A percentile compares a stretch with the other conserved stretches of the same genome.
phyloP scores from a whole-genome alignment of 495 filamentous ascomycete genomes.

The Penicillium lividum region DNA sequence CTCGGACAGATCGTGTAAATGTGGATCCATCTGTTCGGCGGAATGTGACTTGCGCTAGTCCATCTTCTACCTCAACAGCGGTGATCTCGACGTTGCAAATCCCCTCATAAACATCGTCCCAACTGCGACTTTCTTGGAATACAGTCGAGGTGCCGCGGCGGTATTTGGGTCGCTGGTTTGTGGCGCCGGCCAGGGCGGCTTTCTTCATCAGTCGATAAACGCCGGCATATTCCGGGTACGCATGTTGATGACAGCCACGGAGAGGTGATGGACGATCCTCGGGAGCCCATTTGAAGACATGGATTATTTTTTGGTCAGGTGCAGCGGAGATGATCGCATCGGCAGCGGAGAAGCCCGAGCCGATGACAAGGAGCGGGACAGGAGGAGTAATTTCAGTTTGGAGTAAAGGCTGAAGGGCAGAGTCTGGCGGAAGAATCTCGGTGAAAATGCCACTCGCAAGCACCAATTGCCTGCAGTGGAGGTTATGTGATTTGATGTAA shows the following conservation, averaged over 20 bases:
- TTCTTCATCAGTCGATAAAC: conserved; percentile 66
- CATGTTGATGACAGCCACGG: conserved; percentile 61
- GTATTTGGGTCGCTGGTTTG: conserved; percentile 24
- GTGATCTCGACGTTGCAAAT: conserved; percentile 57
- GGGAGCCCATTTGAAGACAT: conserved; percentile 64
- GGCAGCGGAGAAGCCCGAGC: conserved; percentile 66
- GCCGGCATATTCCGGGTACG: conserved; percentile 67
- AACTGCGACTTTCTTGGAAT: conserved; percentile 48
- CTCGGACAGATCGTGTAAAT: conserved; percentile 46
- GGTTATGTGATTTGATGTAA: conserved; percentile 50
- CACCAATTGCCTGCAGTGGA: conserved; percentile 62
- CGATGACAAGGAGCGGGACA: conserved; percentile 56
- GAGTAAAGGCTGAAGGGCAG: conserved; percentile 45
- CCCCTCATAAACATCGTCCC: conserved; percentile 59
- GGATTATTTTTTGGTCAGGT: conserved; percentile 54
- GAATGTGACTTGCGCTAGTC: conserved; percentile 46
- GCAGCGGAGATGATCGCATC: conserved; percentile 61
- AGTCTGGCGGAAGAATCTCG: conserved; percentile 53
- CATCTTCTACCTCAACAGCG: conserved; percentile 36
- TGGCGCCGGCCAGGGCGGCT: conserved; percentile 35
- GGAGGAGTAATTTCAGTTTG: conserved; percentile 24
- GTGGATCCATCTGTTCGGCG: conserved; percentile 46
- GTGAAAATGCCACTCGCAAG: conserved; percentile 67
- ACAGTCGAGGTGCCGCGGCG: conserved; percentile 43
- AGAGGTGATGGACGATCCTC: conserved; percentile 58